phyloP scores from a whole-genome alignment of 2,329 filamentous ascomycete species.

The Arthroderma sp. region DNA sequence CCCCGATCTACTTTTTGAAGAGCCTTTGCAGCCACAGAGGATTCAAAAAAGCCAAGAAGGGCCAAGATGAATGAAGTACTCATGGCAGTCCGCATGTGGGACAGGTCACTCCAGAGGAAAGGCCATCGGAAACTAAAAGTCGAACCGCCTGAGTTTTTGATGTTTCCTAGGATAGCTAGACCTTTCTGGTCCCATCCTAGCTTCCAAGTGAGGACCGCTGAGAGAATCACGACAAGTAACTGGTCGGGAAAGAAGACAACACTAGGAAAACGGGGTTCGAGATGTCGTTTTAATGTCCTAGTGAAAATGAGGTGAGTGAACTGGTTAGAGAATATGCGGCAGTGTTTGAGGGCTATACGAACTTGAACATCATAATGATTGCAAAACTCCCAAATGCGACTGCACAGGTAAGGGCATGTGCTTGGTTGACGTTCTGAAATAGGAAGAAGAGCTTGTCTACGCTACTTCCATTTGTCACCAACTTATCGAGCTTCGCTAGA shows the following conservation, averaged over 20 bases:
- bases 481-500: conserved; percentile 46
- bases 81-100: conserved; percentile 73
- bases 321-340: background rate
- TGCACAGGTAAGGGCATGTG: conserved; percentile 61
- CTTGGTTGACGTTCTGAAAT: conserved; percentile 48
- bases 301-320: background rate
- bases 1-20: conserved; percentile 51
- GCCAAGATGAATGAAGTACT: conserved; percentile 88
- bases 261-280: conserved; percentile 65
- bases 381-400: conserved; percentile 69
- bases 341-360: conserved; percentile 19
- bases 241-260: conserved; percentile 88
- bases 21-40: conserved; percentile 87
- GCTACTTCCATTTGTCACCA: conserved; percentile 71
- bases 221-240: conserved; percentile 75
- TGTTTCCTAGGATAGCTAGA: conserved; percentile 68
- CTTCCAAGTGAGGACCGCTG: conserved; percentile 63
- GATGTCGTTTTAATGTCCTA: conserved; percentile 65
- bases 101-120: conserved; percentile 61
- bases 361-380: conserved; percentile 85
- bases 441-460: conserved; percentile 78
- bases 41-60: conserved; percentile 95
- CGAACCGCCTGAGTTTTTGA: conserved; percentile 57
- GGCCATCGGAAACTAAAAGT: conserved; percentile 78
- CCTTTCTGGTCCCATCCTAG: conserved; percentile 69